phyloP scores from a whole-genome alignment of 352 stramenopile species.

The Phytopythium boreale region DNA sequence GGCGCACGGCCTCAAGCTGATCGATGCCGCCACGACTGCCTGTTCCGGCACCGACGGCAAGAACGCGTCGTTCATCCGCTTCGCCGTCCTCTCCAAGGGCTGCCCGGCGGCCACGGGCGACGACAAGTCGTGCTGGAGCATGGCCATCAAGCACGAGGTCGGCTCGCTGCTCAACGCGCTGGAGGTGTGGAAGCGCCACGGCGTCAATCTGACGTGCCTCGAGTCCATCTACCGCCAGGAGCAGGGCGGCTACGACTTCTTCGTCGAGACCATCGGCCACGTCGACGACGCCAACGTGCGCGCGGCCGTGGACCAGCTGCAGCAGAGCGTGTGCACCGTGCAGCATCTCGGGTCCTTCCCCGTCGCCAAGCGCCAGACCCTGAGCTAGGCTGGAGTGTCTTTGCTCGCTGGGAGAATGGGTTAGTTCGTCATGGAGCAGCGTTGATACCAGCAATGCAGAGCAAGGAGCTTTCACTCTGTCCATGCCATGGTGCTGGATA shows the following conservation, averaged over 20 bases:
- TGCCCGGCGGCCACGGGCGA: slow-evolving; percentile 61
- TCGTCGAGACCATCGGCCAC: slow-evolving; percentile 79
- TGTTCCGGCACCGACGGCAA: slow-evolving; percentile 7
- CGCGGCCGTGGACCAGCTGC: slow-evolving; percentile 49
- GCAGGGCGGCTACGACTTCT: slow-evolving; percentile 80
- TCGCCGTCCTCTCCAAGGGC: slow-evolving; percentile 69
- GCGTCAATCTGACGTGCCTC: slow-evolving; percentile 80
- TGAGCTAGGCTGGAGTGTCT: slow-evolving; percentile 24
- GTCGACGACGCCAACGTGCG: slow-evolving; percentile 66
- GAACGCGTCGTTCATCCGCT: slow-evolving; percentile 58
- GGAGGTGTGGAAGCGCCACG: slow-evolving; percentile 78
- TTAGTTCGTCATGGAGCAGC: neutral
- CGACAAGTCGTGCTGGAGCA: slow-evolving; percentile 83
- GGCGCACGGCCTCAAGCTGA: slow-evolving; percentile 34
- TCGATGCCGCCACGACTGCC: slow-evolving; percentile 46
- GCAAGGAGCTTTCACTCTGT: neutral
- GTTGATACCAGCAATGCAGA: neutral
- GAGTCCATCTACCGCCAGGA: slow-evolving; percentile 85
- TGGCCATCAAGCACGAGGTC: slow-evolving; percentile 87
- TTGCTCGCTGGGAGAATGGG: neutral
- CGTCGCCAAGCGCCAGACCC: slow-evolving; percentile 45
- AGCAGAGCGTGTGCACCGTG: slow-evolving; percentile 50
- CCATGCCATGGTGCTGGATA: neutral
- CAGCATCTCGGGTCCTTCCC: slow-evolving; percentile 82
- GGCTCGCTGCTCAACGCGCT: slow-evolving; percentile 75